phyloP scores from a whole-genome alignment of 768 basidiomycete genomes.

The Phylloporus sp. region DNA sequence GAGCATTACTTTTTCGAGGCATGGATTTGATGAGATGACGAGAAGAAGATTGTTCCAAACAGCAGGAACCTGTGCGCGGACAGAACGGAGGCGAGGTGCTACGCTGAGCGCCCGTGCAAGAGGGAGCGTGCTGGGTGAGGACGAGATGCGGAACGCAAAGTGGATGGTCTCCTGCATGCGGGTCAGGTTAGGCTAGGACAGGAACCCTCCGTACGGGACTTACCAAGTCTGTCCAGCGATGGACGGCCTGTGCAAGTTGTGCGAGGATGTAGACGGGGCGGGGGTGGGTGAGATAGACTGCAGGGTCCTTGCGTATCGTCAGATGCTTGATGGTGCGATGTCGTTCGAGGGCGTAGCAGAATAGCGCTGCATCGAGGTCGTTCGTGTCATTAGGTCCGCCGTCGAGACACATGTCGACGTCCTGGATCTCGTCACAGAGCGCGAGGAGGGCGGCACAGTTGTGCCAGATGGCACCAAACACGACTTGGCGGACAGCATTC shows the following conservation, averaged over 20 bases:
- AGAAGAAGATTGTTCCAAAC: conserved; percentile 57
- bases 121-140: conserved; percentile 25
- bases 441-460: conserved; percentile 39
- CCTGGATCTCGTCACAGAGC: conserved; percentile 29
- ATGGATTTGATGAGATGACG: conserved; percentile 44
- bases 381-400: conserved; percentile 1
- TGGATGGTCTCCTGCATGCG: conserved; percentile 50
- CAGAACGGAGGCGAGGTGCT: conserved; percentile 42
- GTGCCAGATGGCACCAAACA: conserved; percentile 39
- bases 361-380: conserved; percentile 30
- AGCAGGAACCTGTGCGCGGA: conserved; percentile 53
- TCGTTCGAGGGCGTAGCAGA: conserved; percentile 40
- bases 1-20: conserved; percentile 45
- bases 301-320: conserved; percentile 47
- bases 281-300: conserved; percentile 53
- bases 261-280: conserved; percentile 43
- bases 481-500: conserved; percentile 37
- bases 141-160: conserved; percentile 54
- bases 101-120: conserved; percentile 38
- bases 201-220: conserved; percentile 19
- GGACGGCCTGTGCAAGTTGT: conserved; percentile 44
- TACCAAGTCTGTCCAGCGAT: conserved; percentile 46
- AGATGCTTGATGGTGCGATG: conserved; percentile 42
- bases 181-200: conserved; percentile 4
- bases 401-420: conserved; percentile 39